Evolutionary conservation across 2,329 filamentous ascomycete species (phyloP), one percentile per base, ranked within the genome.

Genomic region (Pyricularia sp.): DNA sequence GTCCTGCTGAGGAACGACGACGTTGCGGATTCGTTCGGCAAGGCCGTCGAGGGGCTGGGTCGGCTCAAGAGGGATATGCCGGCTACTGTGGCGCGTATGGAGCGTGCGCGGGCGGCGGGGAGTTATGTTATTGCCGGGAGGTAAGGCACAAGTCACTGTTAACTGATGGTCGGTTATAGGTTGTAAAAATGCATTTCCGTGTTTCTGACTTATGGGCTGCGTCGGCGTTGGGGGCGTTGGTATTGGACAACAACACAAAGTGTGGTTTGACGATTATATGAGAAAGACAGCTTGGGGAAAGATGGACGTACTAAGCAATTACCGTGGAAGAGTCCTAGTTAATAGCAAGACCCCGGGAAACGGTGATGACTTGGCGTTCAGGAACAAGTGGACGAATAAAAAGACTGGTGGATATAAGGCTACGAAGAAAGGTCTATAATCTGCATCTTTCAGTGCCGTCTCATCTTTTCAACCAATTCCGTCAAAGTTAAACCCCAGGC

Each of bases 71-170:
- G 78, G 69, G 81, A 83, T 44, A 82, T 88, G 81, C 84, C 85
- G 19, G 79, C 82, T 24, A 81, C 82, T 3, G 83, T 86, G 70
- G 86, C 85, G 64, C 83, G 79, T 73, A 87, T 87, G 82, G 85
- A 88, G 77, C 79, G 85, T 73, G 85, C 86, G 65, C 77, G 82
- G 67, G 79, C 82, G 19, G 85, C 84, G 26, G 83, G 81, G 19
- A 79, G 83, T 68, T 86, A 86, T 72, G 82, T 84, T 8, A 76
- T 82, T 62, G 76, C 76, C n/a, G 76, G 77, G 69, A 64, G 66
- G 60, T 70, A 35, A 60, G 61, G n/a, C 9, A 12, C 6, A 3
- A 3, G n/a, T 13, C 10, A 10, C 55, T 9, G 12, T 22, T 19
- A 5, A 10, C 8, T 31, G 44, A 19, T 33, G 4, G 24, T 4